A percentile compares a stretch with the other conserved stretches of the same genome.
phyloP scores from a whole-genome alignment of 768 basidiomycete genomes.

The Fistulinella prunicolor region DNA sequence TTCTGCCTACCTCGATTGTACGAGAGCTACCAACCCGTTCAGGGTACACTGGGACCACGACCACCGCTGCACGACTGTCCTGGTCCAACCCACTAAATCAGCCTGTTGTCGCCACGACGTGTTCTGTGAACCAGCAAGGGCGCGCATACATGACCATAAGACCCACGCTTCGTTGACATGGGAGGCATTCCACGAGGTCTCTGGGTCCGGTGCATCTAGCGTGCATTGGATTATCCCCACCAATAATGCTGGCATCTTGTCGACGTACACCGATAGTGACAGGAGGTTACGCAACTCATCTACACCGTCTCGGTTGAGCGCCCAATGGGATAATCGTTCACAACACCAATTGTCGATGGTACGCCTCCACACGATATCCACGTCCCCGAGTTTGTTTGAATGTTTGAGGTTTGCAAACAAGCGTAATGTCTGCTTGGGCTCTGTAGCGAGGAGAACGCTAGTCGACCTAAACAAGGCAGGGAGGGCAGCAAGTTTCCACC shows the following conservation, averaged over 20 bases:
- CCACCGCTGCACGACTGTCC: slow-evolving; percentile 48
- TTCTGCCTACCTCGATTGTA: slow-evolving; percentile 43
- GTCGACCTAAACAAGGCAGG: slow-evolving; percentile 56
- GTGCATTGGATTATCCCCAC: slow-evolving; percentile 43
- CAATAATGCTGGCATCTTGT: slow-evolving; percentile 41
- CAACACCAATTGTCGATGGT: slow-evolving; percentile 51
- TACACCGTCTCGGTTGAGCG: slow-evolving; percentile 40
- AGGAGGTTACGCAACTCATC: slow-evolving; percentile 54
- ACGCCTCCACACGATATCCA: slow-evolving; percentile 58
- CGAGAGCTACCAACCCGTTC: slow-evolving; percentile 49
- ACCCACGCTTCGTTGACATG: slow-evolving; percentile 51
- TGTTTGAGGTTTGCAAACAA: slow-evolving; percentile 50
- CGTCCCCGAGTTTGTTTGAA: slow-evolving; percentile 50
- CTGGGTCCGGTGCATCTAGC: slow-evolving; percentile 30
- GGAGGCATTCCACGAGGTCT: slow-evolving; percentile 32
- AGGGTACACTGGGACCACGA: slow-evolving; percentile 55
- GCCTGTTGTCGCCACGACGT: slow-evolving; percentile 47
- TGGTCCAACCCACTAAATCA: slow-evolving; percentile 51
- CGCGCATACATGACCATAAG: slow-evolving; percentile 56
- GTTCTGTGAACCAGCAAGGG: slow-evolving; percentile 39
- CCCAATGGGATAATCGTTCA: slow-evolving; percentile 41
- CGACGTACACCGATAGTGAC: slow-evolving; percentile 50
- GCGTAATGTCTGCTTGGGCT: slow-evolving; percentile 42
- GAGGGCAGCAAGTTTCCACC: slow-evolving; percentile 69
- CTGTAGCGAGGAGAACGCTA: slow-evolving; percentile 41